Base-by-base conservation (phyloP, 2,329 filamentous ascomycete genomes). In the Fusarium buxicola region DNA sequence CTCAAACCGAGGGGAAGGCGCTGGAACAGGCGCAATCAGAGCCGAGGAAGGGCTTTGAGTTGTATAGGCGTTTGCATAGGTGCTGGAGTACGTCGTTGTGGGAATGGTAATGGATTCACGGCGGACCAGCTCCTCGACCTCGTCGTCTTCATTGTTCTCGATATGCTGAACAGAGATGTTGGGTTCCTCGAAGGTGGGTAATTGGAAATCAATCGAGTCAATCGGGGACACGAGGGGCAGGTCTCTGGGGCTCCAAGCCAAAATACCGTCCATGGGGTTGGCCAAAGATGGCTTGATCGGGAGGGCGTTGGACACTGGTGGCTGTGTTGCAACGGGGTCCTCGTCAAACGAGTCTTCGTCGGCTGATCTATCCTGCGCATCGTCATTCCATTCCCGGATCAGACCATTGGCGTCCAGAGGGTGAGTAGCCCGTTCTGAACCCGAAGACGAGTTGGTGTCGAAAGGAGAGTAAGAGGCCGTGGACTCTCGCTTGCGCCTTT, bases 1-100 rank as follows among this genome's bases (percentile, higher is more conserved):
- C 34, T 86, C 84, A 9, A 85, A 73, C 6, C 80, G 74, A 3
- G 73, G 75, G 16, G 72, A 74, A n/a, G 64, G 55, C 7, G 46
- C 43, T 18, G 65, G 46, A 9, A 69, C 54, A 12, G 69, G 64
- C 6, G 72, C 61, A 31, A 72, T 66, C 41, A 72, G 60, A 53
- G 71, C 65, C 12, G 74, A 57, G 5, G 67, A 71, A 8, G 72
- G 64, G 24, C 56, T 63, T 27, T 50, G 55, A 4, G 60, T 63
- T 24, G 59, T 51, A 28, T 63, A 63, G 13, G 69, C 44, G 18
- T 39, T 53, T 13, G 54, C 40, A 40, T 68, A 58, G 18, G 64
- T 58, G 39, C 55, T 45, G 31, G 58, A 48, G 53, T 56, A 56
- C 21, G 61, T 65, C 4, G 61, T 65, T 8, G 61, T 65, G 5